Conservation (phyloP, 345 rosid species). For the Murraya koenigii region DNA sequence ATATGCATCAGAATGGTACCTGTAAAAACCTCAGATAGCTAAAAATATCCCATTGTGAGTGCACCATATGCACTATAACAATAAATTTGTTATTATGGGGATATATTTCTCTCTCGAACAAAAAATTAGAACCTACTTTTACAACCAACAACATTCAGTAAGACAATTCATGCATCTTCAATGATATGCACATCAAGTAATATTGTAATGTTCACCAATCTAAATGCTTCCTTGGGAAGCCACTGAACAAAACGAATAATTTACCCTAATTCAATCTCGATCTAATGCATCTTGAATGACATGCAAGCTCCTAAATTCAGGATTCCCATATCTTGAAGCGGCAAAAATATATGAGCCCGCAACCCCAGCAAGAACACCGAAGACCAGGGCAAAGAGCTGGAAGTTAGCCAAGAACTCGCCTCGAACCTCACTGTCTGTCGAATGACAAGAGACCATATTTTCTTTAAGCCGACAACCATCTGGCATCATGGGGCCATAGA, state of each 20-base stretch:
- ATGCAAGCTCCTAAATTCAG: slow-evolving; percentile 26
- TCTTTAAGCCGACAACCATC: slow-evolving; percentile 62
- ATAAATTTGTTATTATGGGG: not conserved
- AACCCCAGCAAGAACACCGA: slow-evolving; percentile 61
- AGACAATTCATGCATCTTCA: not conserved
- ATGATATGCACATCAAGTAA: not conserved
- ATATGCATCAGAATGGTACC: not conserved
- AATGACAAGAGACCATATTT: slow-evolving; percentile 45
- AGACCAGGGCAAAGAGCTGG: slow-evolving; percentile 68
- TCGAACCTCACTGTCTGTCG: slow-evolving; percentile 50
- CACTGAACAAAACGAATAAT: not conserved
- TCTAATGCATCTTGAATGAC: slow-evolving; percentile 22
- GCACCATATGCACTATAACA: not conserved
- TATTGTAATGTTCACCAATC: not conserved
- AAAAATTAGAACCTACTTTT: not conserved
- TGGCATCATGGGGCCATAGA: slow-evolving; percentile 95
- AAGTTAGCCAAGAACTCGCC: slow-evolving; percentile 86
- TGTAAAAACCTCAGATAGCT: not conserved
- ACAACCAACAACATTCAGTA: not conserved
- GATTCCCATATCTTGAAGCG: slow-evolving; percentile 52
- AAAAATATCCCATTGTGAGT: not conserved
- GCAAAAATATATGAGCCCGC: slow-evolving; percentile 54
- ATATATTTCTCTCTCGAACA: not conserved
- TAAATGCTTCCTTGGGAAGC: not conserved
- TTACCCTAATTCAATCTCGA: slow-evolving; percentile 18